Evolutionary conservation across 768 basidiomycete genomes (phyloP).

Genomic region (Lactarius tabidus): DNA sequence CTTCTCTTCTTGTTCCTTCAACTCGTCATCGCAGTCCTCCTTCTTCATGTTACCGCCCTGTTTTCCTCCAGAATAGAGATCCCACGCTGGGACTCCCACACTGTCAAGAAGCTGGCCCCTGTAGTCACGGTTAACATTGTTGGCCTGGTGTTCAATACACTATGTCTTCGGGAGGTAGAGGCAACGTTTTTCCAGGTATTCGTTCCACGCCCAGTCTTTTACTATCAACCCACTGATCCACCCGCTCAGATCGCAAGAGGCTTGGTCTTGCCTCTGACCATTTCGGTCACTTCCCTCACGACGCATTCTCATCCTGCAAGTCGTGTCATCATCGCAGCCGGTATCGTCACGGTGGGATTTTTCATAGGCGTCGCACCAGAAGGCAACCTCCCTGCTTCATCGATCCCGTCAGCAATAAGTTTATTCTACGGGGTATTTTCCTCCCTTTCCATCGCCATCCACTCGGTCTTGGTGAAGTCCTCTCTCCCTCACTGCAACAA

Average conservation of each 20-base stretch:
- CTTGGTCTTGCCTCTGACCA: conserved; percentile 78
- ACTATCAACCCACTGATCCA: background rate
- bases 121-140: conserved; percentile 67
- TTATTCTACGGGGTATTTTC: conserved; percentile 68
- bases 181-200: conserved; percentile 76
- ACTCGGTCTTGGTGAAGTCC: conserved; percentile 70
- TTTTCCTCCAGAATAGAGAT: conserved; percentile 51
- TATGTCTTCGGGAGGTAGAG: conserved; percentile 74
- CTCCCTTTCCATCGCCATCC: conserved; percentile 70
- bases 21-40: conserved; percentile 61
- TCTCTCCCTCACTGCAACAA: conserved; percentile 66
- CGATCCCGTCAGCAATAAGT: conserved; percentile 51
- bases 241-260: conserved; percentile 73
- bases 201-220: background rate
- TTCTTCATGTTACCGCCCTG: conserved; percentile 53
- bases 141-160: conserved; percentile 74
- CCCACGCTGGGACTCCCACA: conserved; percentile 48
- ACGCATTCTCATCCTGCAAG: conserved; percentile 50
- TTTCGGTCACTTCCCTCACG: conserved; percentile 61
- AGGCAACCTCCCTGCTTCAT: conserved; percentile 37
- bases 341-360: conserved; percentile 69
- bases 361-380: conserved; percentile 69
- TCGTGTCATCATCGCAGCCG: conserved; percentile 55
- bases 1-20: conserved; percentile 65
- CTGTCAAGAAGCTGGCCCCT: conserved; percentile 55